Evolutionary conservation across 148 eudicot genomes (phyloP).

Genomic region (Rhododendron ferrugineum): DNA sequence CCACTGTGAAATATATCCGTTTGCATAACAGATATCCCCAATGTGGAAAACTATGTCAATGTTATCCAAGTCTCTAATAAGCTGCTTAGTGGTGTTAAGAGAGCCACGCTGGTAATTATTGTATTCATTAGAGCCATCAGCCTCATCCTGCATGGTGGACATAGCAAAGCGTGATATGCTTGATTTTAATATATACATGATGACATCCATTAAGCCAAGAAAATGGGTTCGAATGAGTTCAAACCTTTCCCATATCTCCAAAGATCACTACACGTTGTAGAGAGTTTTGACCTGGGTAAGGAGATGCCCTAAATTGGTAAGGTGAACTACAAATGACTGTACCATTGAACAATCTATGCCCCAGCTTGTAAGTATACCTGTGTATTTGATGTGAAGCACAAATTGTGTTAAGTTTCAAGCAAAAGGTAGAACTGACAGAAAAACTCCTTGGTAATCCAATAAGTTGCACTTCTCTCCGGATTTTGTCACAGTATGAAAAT

Average conservation of each 20-base stretch:
- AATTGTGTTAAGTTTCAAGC: not conserved
- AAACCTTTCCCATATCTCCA: conserved; percentile 93
- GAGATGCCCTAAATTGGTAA: conserved; percentile 64
- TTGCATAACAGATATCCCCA: conserved; percentile 78
- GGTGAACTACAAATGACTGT: conserved; percentile 51
- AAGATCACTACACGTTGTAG: conserved; percentile 61
- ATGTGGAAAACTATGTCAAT: conserved; percentile 71
- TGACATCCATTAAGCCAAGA: not conserved
- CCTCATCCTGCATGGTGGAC: conserved; percentile 46
- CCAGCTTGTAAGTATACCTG: conserved; percentile 71
- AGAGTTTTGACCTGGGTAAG: conserved; percentile 80
- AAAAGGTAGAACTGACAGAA: not conserved
- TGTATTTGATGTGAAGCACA: conserved; percentile 6
- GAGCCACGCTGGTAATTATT: conserved; percentile 60
- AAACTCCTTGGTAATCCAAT: not conserved
- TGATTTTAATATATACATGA: not conserved
- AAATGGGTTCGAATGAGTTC: not conserved
- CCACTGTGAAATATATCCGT: conserved; percentile 87
- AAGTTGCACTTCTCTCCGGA: not conserved
- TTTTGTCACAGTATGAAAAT: not conserved
- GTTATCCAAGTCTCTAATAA: conserved; percentile 50
- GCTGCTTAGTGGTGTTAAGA: conserved; percentile 70
- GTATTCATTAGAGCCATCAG: conserved; percentile 78
- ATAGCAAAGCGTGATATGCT: not conserved
- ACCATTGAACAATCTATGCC: conserved; percentile 51